A percentile compares a stretch with the other conserved stretches of the same genome.
Conservation (phyloP, 176 grass and related monocot genomes). For the Carex parvula region DNA sequence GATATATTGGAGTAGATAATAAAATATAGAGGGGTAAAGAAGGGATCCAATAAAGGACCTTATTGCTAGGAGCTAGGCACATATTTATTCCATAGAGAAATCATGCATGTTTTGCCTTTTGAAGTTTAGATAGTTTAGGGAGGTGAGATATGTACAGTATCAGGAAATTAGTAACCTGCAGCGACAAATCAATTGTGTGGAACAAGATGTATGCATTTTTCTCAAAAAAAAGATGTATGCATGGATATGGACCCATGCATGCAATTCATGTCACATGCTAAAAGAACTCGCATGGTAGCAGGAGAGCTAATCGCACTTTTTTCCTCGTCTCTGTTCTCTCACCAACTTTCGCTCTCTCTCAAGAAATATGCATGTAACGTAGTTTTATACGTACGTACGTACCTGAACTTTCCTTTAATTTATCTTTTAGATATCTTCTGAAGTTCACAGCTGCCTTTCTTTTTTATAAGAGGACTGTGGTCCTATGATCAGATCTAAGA, state of each 20-base stretch:
- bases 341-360: neutral
- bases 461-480: neutral
- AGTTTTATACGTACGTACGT: constrained; percentile 8
- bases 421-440: neutral
- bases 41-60: too few relatives aligned
- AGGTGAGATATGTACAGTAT: too few relatives aligned
- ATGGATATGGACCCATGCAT: neutral
- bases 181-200: too few relatives aligned
- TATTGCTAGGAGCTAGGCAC: neutral
- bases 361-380: neutral
- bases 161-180: too few relatives aligned
- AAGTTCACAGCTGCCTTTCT: neutral
- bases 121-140: too few relatives aligned
- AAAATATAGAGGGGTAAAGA: too few relatives aligned
- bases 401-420: neutral
- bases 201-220: too few relatives aligned
- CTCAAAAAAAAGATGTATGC: too few relatives aligned
- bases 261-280: neutral
- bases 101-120: too few relatives aligned
- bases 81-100: too few relatives aligned
- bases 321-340: neutral
- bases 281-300: neutral
- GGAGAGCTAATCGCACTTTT: neutral
- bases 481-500: constrained; percentile 5
- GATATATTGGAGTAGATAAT: too few relatives aligned